These are phyloP conservation scores for Phytophthora sp. DNA, from an alignment of 352 stramenopile species.

Conservation along the genomic window DNA sequence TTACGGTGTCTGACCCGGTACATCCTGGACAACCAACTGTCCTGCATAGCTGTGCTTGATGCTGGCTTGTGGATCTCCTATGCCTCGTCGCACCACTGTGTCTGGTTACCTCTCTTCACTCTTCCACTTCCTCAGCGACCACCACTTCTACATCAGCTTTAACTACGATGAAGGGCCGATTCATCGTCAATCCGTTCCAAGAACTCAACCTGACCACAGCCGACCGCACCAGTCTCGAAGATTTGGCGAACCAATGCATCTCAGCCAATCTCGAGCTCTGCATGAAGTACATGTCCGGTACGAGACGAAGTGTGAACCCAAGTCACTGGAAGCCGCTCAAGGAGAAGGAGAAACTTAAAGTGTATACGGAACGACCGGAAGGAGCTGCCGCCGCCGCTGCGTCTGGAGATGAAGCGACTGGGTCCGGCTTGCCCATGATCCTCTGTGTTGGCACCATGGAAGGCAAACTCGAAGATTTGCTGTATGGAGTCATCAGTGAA, in stretches of 20 bases:
- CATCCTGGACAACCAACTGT: conserved; percentile 9
- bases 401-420: conserved; percentile 24
- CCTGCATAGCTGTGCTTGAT: conserved; percentile 14
- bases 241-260: conserved; percentile 33
- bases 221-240: conserved; percentile 32
- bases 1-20: conserved; percentile 11
- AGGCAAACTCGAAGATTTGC: conserved; percentile 51
- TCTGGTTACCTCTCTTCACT: conserved; percentile 20
- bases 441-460: conserved; percentile 42
- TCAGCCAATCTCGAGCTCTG: conserved; percentile 36
- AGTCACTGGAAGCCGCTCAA: conserved; percentile 49
- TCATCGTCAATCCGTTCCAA: conserved; percentile 40
- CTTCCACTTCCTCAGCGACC: conserved; percentile 4
- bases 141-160: not conserved
- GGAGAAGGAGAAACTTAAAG: conserved; percentile 44
- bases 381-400: conserved; percentile 13
- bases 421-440: conserved; percentile 40
- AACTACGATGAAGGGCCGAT: conserved; percentile 36
- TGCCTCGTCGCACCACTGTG: conserved; percentile 7
- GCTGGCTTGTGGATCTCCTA: not conserved
- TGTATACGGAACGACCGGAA: conserved; percentile 37
- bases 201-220: conserved; percentile 25
- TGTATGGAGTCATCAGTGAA: conserved; percentile 53
- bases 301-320: conserved; percentile 32
- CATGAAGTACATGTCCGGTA: conserved; percentile 27